phyloP scores from a whole-genome alignment of 257 asterid genomes.

The Solanum neorickii region DNA sequence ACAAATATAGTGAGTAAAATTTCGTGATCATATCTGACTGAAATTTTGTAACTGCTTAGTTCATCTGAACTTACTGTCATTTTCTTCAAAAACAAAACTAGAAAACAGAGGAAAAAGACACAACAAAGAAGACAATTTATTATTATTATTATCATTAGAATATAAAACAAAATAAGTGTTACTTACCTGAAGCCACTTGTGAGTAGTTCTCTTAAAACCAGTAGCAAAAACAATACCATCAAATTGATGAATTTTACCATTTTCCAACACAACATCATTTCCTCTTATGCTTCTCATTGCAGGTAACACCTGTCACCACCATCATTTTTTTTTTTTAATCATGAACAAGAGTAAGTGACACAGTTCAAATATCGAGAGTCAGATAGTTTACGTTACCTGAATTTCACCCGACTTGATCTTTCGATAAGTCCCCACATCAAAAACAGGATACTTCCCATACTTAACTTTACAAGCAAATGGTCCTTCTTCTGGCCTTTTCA shows the following conservation, averaged over 20 bases:
- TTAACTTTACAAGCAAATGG: conserved; percentile 37
- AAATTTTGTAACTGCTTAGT: not conserved
- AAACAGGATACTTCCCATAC: conserved; percentile 57
- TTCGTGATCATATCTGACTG: not conserved
- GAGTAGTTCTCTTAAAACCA: conserved; percentile 66
- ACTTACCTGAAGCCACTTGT: conserved; percentile 59
- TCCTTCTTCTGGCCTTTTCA: conserved; percentile 47
- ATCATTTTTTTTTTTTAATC: not conserved
- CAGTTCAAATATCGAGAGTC: not conserved
- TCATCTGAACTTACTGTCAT: not conserved
- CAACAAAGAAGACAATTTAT: not conserved
- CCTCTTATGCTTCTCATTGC: conserved; percentile 24
- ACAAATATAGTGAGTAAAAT: not conserved
- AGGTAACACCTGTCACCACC: conserved; percentile 40
- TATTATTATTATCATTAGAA: not conserved
- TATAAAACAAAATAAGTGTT: no score
- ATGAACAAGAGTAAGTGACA: no score
- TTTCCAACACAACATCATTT: conserved; percentile 34
- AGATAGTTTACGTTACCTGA: conserved; percentile 21
- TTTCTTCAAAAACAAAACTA: not conserved
- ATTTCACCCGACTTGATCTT: conserved; percentile 45
- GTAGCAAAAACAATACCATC: conserved; percentile 64
- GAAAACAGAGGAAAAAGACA: not conserved
- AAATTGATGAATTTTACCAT: conserved; percentile 25
- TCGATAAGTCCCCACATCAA: conserved; percentile 49